These are phyloP conservation scores for Zizania latifolia DNA, from an alignment of 176 grass and related monocot genomes.

Conservation along the genomic window DNA sequence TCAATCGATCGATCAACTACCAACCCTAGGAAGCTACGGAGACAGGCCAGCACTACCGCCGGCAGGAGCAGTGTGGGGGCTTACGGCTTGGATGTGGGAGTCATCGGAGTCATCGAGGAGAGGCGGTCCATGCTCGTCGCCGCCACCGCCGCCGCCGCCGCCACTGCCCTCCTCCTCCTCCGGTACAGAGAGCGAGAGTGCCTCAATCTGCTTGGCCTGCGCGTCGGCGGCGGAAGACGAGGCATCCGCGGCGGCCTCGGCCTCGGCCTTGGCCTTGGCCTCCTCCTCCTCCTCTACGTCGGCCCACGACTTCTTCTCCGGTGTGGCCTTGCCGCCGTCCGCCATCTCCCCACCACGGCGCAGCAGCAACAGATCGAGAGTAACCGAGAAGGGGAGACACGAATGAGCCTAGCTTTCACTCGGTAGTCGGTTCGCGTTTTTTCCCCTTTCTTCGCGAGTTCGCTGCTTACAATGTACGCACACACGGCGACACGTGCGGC, in stretches of 20 bases:
- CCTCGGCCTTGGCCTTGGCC: constrained; percentile 46
- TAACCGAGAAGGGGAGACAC: neutral
- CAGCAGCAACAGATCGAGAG: constrained; percentile 17
- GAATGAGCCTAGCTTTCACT: neutral
- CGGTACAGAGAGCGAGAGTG: constrained; percentile 48
- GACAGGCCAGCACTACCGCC: neutral
- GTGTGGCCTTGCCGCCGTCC: constrained; percentile 37
- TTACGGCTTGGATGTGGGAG: constrained; percentile 84
- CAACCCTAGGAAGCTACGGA: neutral
- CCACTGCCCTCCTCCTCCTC: too few species aligned
- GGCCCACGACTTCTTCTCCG: constrained; percentile 75
- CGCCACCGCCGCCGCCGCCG: neutral
- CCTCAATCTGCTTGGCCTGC: constrained; percentile 72
- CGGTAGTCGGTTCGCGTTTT: constrained; percentile 2
- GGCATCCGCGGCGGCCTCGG: neutral
- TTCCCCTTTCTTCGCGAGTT: neutral
- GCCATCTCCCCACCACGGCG: constrained; percentile 29
- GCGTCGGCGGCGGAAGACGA: constrained; percentile 15
- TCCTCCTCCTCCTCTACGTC: constrained; percentile 72
- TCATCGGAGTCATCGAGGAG: constrained; percentile 78
- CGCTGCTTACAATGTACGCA: constrained; percentile 18
- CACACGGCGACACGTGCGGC: too few species aligned
- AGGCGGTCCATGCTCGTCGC: constrained; percentile 19
- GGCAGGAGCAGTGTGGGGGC: neutral
- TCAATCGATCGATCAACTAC: neutral